Evolutionary conservation across 2,329 filamentous ascomycete species (phyloP).

Genomic region (Aureobasidium sp.): DNA sequence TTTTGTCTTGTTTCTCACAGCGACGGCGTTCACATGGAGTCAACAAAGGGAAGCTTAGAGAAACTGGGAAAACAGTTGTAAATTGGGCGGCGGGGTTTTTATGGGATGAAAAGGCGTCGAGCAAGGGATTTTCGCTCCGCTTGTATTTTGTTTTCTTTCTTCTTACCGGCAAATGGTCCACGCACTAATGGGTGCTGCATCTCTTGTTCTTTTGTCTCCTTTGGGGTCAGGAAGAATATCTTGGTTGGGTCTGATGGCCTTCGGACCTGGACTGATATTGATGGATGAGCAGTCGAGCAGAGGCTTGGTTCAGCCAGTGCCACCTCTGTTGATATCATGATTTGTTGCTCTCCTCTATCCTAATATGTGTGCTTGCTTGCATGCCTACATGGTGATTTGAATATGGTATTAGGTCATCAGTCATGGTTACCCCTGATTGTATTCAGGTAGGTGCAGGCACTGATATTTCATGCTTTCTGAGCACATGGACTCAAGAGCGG

Average conservation of each 20-base stretch:
- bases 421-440: background rate
- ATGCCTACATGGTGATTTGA: background rate
- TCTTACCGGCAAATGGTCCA: background rate
- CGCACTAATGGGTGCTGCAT: background rate
- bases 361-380: background rate
- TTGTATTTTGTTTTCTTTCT: background rate
- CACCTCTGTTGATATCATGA: background rate
- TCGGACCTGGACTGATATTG: background rate
- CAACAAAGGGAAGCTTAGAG: background rate
- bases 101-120: conserved; percentile 2
- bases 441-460: too few relatives aligned
- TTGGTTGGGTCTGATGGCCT: background rate
- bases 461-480: too few relatives aligned
- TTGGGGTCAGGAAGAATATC: background rate
- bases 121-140: conserved; percentile 4
- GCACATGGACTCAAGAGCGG: too few relatives aligned
- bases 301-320: background rate
- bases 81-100: background rate
- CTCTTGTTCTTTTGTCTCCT: background rate
- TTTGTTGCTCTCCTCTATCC: background rate
- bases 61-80: background rate
- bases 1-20: background rate
- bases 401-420: background rate
- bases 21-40: background rate
- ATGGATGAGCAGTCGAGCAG: background rate